Conservation (phyloP, 164 flowering plant species). For the Macadamia integrifolia region DNA sequence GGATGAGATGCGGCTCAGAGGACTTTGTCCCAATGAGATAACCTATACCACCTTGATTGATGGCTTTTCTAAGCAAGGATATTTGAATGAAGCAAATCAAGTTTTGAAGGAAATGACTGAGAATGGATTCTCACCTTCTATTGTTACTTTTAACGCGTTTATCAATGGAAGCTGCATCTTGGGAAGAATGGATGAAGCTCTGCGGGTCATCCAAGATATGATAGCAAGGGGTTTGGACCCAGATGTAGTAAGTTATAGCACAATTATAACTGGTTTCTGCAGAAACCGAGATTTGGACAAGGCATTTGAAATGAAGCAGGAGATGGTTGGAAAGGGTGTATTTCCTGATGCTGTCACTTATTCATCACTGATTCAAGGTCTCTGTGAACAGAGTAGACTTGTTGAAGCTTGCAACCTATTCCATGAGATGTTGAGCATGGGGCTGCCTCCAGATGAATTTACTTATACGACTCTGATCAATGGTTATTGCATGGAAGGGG, state of each 20-base stretch:
- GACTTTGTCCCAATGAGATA: constrained; percentile 58
- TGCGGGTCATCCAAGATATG: constrained; percentile 46
- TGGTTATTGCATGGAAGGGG: constrained; percentile 70
- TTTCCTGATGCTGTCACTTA: constrained; percentile 60
- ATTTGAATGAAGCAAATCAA: constrained; percentile 48
- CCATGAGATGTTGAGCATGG: constrained; percentile 55
- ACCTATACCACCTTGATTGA: constrained; percentile 78
- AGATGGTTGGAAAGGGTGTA: constrained; percentile 63
- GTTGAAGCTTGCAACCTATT: constrained; percentile 61
- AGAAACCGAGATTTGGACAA: constrained; percentile 40
- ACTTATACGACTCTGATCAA: constrained; percentile 72
- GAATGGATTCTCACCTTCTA: constrained; percentile 54
- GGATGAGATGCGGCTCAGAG: constrained; percentile 61
- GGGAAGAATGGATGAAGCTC: constrained; percentile 61
- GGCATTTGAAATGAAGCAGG: constrained; percentile 51
- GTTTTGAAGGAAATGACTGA: constrained; percentile 51
- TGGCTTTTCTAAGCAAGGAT: constrained; percentile 75
- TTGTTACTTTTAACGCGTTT: constrained; percentile 70
- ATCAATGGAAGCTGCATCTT: constrained; percentile 61
- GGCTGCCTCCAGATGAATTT: constrained; percentile 62
- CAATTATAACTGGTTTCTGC: constrained; percentile 66
- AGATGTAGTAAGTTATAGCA: constrained; percentile 70
- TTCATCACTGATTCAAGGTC: constrained; percentile 72
- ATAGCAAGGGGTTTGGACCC: constrained; percentile 45
- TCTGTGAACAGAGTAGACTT: constrained; percentile 55